Evolutionary conservation across 169 alveolate genomes (phyloP).

Genomic region (Plasmodium gonderi): DNA sequence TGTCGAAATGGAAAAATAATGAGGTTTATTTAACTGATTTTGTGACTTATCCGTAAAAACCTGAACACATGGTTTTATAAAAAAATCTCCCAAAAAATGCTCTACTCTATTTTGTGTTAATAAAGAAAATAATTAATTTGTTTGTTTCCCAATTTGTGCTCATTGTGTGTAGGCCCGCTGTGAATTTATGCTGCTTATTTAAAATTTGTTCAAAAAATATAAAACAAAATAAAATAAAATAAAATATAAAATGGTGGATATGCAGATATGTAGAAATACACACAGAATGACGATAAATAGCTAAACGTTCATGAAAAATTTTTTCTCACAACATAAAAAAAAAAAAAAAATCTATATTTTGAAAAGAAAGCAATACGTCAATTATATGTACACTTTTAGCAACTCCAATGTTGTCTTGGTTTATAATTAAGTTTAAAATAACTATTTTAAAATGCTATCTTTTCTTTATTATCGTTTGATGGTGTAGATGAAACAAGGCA

Average conservation of each 20-base stretch:
- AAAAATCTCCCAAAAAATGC: not conserved
- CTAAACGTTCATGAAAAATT: not conserved
- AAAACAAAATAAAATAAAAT: not conserved
- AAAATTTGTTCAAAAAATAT: not conserved
- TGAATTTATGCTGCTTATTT: not conserved
- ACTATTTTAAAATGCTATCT: not conserved
- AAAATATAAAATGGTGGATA: not conserved
- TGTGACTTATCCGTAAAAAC: not conserved
- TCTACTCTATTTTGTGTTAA: not conserved
- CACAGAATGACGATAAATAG: not conserved
- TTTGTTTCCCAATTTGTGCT: not conserved
- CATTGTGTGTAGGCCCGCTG: not conserved
- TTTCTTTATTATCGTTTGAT: not conserved
- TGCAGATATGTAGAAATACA: not conserved
- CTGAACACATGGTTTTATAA: not conserved
- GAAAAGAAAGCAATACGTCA: not conserved
- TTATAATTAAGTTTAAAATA: not conserved
- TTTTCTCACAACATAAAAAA: not conserved
- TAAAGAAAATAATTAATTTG: not conserved
- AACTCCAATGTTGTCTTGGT: not conserved
- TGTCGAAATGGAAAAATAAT: not conserved
- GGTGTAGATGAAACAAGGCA: too few species aligned
- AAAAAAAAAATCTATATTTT: not conserved
- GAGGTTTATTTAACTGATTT: not conserved
- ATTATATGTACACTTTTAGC: not conserved